Base-by-base conservation (phyloP, 176 grass and related monocot species). In the Pontederia paniculata region DNA sequence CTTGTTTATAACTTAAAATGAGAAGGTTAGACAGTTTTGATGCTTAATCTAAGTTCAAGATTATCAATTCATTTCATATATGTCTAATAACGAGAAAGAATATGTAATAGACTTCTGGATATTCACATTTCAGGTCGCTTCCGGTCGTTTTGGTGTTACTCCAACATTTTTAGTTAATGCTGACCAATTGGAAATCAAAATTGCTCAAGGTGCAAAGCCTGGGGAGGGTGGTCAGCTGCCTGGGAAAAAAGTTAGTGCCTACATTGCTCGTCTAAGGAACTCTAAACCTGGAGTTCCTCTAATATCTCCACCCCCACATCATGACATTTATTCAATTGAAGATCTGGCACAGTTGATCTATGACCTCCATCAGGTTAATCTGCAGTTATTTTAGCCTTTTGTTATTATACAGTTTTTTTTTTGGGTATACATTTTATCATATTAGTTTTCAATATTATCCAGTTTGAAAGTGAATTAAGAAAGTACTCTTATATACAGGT, bases 311-410 rank as follows among this genome's bases (percentile, higher is more conserved):
- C 94, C 94, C 10, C 94, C 94, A 9, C 94, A 98, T 67, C 94
- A 98, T 73, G 94, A 98, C 70, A 98, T 98, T 60, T 98, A 98
- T 82, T 98, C 94, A 19, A 98, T 98, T 1, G 94, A 98, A 73
- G 94, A 98, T 98, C 94, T 98, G 48, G 94, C 94, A 3, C 94
- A 98, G 74, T 79, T 98, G 66, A 98, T 98, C 84, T 98, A 76
- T 73, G 94, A 98, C 52, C 94, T 98, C 45, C 94, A 98, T 88
- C 94, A 98, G 94, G 94, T 98, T 72, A 80, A 62, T 73, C 42
- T 18, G 2, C 15, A 17, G n/a, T 47, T 48, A 11, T 52, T 16
- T 53, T 1, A n/a, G n/a, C 4, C 42, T 55, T 18, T 11, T 37
- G 42, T 10, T 56, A 8, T 79, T 82, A 49, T 71, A 11, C 16